A percentile compares a stretch with the other conserved stretches of the same genome.
Evolutionary conservation across 352 stramenopile genomes (phyloP).

Genomic region (Globisporangium polare): DNA sequence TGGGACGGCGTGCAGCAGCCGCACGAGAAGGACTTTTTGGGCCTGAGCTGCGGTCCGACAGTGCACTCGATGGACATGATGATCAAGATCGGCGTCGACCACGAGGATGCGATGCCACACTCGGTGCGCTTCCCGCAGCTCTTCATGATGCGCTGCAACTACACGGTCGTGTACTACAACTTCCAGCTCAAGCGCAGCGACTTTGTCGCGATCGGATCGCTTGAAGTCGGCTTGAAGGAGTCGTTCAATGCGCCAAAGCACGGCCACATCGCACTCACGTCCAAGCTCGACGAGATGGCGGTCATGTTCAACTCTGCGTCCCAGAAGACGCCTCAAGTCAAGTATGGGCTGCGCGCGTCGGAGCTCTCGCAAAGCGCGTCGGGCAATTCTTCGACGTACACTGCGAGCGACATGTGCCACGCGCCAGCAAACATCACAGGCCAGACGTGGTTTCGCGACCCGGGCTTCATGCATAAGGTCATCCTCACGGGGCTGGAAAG

Average conservation of each 20-base stretch:
- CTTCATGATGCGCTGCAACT: slow-evolving; percentile 75
- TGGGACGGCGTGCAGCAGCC: slow-evolving; percentile 47
- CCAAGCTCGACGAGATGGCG: slow-evolving; percentile 45
- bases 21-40: slow-evolving; percentile 61
- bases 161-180: slow-evolving; percentile 56
- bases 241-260: slow-evolving; percentile 61
- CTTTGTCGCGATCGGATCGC: slow-evolving; percentile 25
- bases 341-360: slow-evolving; percentile 30
- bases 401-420: slow-evolving; percentile 60
- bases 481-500: slow-evolving; percentile 43
- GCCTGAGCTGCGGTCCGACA: slow-evolving; percentile 63
- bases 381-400: slow-evolving; percentile 64
- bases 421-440: slow-evolving; percentile 51
- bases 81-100: slow-evolving; percentile 31
- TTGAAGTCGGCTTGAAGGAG: slow-evolving; percentile 46
- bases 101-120: slow-evolving; percentile 34
- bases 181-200: slow-evolving; percentile 20
- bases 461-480: slow-evolving; percentile 78
- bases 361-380: slow-evolving; percentile 19
- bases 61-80: slow-evolving; percentile 50
- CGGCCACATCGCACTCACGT: slow-evolving; percentile 62
- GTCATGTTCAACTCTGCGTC: slow-evolving; percentile 75
- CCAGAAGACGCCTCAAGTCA: slow-evolving; percentile 32
- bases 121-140: slow-evolving; percentile 59
- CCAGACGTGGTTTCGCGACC: slow-evolving; percentile 71